Evolutionary conservation across 2,329 filamentous ascomycete species (phyloP).

Genomic region (Aspergillus calidoustus): DNA sequence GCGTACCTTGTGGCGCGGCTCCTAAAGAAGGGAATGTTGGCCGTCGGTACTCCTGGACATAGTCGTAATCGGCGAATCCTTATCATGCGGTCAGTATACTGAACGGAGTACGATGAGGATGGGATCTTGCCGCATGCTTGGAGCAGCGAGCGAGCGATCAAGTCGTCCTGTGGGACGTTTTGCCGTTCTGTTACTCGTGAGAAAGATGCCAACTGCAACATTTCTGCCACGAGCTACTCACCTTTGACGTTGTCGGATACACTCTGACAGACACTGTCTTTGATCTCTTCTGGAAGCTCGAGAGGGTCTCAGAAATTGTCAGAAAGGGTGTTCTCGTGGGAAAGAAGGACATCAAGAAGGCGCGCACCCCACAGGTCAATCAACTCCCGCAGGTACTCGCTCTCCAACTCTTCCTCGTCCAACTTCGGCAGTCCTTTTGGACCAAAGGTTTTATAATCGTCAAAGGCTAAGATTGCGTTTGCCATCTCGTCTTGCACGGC

Average conservation of each 20-base stretch:
- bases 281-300: conserved; percentile 7
- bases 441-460: conserved; percentile 14
- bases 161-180: conserved; percentile 2
- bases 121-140: conserved; percentile 10
- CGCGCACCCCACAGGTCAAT: conserved; percentile 11
- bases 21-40: conserved; percentile 17
- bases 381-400: conserved; percentile 12
- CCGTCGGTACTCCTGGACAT: conserved; percentile 14
- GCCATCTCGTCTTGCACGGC: conserved; percentile 15
- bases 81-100: not conserved
- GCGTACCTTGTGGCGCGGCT: conserved; percentile 11
- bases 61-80: conserved; percentile 16
- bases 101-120: no score
- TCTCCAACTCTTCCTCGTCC: conserved; percentile 2
- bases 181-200: conserved; percentile 8
- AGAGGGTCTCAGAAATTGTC: conserved; percentile 4
- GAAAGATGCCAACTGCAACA: not conserved
- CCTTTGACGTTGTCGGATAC: conserved; percentile 11
- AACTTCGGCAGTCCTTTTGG: conserved; percentile 6
- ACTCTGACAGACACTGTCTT: not conserved
- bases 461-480: conserved; percentile 14
- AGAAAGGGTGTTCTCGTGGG: not conserved
- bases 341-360: not conserved
- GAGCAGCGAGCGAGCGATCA: conserved; percentile 8
- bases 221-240: not conserved